These are phyloP conservation scores for Neoascochyta sp. DNA, from an alignment of 2,329 filamentous ascomycete species.

Conservation along the genomic window DNA sequence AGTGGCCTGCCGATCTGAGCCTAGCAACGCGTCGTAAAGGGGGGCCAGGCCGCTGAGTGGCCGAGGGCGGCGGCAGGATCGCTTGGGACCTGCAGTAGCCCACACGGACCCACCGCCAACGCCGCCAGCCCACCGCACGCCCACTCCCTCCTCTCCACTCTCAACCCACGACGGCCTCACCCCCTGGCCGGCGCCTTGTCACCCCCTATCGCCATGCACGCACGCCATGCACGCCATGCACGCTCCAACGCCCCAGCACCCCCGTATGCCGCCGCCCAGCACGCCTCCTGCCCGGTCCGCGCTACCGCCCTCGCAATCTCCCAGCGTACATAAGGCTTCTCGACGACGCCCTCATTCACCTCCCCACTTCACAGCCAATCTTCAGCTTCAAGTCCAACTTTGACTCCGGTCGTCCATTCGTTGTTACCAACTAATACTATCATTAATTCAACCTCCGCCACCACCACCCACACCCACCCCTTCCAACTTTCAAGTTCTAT, in stretches of 20 bases:
- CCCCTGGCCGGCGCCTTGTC: slow-evolving; percentile 28
- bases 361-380: slow-evolving; percentile 37
- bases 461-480: slow-evolving; percentile 16
- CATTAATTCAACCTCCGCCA: slow-evolving; percentile 37
- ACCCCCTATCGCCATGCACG: slow-evolving; percentile 32
- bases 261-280: no score
- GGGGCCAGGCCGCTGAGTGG: slow-evolving; percentile 24
- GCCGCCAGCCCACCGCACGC: no score
- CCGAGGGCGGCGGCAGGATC: slow-evolving; percentile 20
- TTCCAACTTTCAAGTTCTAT: slow-evolving; percentile 27
- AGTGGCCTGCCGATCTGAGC: slow-evolving; percentile 25
- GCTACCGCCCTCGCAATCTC: slow-evolving; percentile 39
- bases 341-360: slow-evolving; percentile 12
- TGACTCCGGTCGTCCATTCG: slow-evolving; percentile 43
- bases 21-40: slow-evolving; percentile 32
- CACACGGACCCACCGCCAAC: no score
- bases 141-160: slow-evolving; percentile 29
- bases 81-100: slow-evolving; percentile 38
- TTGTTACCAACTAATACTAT: slow-evolving; percentile 41
- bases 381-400: slow-evolving; percentile 38
- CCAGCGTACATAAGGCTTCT: slow-evolving; percentile 36
- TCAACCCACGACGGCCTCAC: slow-evolving; percentile 16
- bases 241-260: no score
- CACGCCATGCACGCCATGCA: no score
- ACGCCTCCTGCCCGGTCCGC: slow-evolving; percentile 34